phyloP scores from a whole-genome alignment of 805 yeast species.

The Lachancea dasiensis region DNA sequence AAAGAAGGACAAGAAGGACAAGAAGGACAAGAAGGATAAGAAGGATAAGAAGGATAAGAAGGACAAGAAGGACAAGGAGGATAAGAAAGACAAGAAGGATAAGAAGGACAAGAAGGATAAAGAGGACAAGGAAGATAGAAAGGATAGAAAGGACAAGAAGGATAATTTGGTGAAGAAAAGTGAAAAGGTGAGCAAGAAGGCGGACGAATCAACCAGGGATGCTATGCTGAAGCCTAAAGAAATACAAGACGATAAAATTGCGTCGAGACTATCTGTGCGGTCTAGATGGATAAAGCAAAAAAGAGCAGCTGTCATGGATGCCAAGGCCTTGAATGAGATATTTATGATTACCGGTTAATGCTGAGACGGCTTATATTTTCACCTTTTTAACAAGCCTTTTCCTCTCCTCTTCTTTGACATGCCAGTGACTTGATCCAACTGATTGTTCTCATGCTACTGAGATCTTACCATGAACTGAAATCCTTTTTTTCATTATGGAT shows the following conservation, averaged over 20 bases:
- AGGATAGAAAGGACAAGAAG: constrained; percentile 27
- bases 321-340: constrained; percentile 83
- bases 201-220: constrained; percentile 30
- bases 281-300: constrained; percentile 86
- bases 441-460: no score
- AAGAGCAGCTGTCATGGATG: constrained; percentile 85
- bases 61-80: constrained; percentile 23
- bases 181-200: constrained; percentile 17
- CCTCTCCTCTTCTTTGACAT: no score
- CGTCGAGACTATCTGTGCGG: constrained; percentile 66
- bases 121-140: constrained; percentile 30
- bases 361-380: no score
- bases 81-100: constrained; percentile 19
- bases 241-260: constrained; percentile 27
- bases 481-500: no score
- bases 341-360: constrained; percentile 64
- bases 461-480: no score
- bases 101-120: constrained; percentile 25
- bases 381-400: no score
- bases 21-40: constrained; percentile 16
- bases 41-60: constrained; percentile 8
- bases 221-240: constrained; percentile 39
- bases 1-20: constrained; percentile 27
- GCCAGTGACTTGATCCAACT: no score
- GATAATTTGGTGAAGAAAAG: constrained; percentile 29